phyloP scores from a whole-genome alignment of 1,139 yeast genomes.

The Candida tropicalis region DNA sequence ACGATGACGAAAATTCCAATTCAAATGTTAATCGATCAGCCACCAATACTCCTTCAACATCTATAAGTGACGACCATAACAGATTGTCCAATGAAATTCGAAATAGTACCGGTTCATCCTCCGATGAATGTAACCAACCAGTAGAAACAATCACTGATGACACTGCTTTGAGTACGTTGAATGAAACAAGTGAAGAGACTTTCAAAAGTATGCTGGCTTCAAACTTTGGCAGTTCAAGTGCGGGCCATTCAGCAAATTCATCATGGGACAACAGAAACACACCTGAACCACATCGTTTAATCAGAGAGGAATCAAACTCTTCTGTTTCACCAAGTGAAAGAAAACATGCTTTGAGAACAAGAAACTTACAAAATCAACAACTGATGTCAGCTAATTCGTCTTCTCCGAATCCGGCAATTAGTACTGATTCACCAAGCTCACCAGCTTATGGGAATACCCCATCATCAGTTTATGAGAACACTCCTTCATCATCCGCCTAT shows the following conservation, averaged over 20 bases:
- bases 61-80: constrained; percentile 15
- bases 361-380: background rate
- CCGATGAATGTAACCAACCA: constrained; percentile 7
- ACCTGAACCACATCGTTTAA: background rate
- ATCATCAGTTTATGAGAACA: background rate
- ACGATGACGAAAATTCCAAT: constrained; percentile 7
- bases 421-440: constrained; percentile 3
- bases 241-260: constrained; percentile 9
- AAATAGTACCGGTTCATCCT: constrained; percentile 11
- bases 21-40: constrained; percentile 10
- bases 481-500: background rate
- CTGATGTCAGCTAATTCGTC: background rate
- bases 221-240: constrained; percentile 9
- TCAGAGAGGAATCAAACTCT: constrained; percentile 1
- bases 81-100: constrained; percentile 6
- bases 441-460: constrained; percentile 1
- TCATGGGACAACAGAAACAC: constrained; percentile 4
- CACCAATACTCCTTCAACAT: constrained; percentile 17
- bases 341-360: background rate
- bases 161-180: constrained; percentile 11
- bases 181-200: constrained; percentile 15
- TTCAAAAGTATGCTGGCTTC: constrained; percentile 9
- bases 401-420: background rate
- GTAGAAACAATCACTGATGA: constrained; percentile 11
- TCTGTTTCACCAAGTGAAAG: constrained; percentile 5